Conservation (phyloP, 2,329 filamentous ascomycete species). For the Fusarium nodosum region DNA sequence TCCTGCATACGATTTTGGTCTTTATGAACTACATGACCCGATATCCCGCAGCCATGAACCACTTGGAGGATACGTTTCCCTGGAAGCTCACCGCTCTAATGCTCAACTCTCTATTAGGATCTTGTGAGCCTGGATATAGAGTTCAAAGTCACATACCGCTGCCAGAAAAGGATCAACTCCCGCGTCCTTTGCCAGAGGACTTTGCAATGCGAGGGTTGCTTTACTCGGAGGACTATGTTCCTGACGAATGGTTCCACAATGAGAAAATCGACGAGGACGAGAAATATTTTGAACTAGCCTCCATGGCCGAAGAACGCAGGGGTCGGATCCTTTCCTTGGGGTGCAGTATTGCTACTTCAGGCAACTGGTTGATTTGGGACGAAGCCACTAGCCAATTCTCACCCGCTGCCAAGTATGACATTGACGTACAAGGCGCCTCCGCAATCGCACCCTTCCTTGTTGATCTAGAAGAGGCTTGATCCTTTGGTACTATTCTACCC, state of each 20-base stretch:
- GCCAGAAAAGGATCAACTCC: constrained; percentile 58
- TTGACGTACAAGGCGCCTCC: constrained; percentile 15
- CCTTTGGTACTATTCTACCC: neutral
- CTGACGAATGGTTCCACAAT: constrained; percentile 68
- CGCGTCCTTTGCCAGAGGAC: constrained; percentile 76
- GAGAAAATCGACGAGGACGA: constrained; percentile 76
- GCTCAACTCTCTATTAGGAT: constrained; percentile 56
- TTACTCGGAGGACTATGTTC: constrained; percentile 72
- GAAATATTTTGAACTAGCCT: constrained; percentile 71
- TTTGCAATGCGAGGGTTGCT: constrained; percentile 74
- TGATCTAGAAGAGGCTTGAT: neutral
- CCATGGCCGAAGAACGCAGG: constrained; percentile 68
- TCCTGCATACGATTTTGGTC: constrained; percentile 72
- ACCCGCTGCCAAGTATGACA: constrained; percentile 56
- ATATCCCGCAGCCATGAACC: constrained; percentile 58
- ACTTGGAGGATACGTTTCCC: constrained; percentile 62
- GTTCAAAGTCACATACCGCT: constrained; percentile 64
- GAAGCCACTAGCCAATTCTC: constrained; percentile 55
- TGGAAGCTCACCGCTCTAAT: constrained; percentile 63
- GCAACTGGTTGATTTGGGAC: constrained; percentile 64
- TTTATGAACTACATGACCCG: constrained; percentile 66
- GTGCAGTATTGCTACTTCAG: constrained; percentile 59
- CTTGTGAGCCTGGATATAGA: constrained; percentile 50
- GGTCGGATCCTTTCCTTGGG: constrained; percentile 72
- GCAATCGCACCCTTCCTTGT: neutral